A percentile compares a stretch with the other conserved stretches of the same genome.
Evolutionary conservation across 2,329 filamentous ascomycete genomes (phyloP).

Genomic region (Fusarium sp.): DNA sequence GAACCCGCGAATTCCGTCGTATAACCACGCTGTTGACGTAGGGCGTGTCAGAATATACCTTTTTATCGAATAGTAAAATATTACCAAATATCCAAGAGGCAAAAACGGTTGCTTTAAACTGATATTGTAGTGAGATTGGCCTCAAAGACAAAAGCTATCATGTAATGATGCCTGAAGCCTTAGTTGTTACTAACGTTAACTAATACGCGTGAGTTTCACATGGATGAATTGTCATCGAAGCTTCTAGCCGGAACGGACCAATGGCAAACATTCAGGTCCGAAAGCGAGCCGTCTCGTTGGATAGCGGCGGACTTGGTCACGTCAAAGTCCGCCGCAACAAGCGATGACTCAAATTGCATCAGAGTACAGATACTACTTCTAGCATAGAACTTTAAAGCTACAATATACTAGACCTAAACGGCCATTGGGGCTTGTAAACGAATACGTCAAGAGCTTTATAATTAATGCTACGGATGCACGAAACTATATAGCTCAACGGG

Average conservation of each 20-base stretch:
- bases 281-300: slow-evolving; percentile 16
- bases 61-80: too few relatives aligned
- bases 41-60: too few relatives aligned
- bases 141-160: slow-evolving; percentile 6
- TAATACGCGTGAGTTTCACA: slow-evolving; percentile 11
- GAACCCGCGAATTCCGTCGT: slow-evolving; percentile 16
- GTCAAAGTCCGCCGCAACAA: slow-evolving; percentile 29
- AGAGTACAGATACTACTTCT: neutral
- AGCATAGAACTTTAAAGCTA: neutral
- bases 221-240: slow-evolving; percentile 17
- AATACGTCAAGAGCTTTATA: neutral
- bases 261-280: slow-evolving; percentile 22
- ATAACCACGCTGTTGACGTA: too few relatives aligned
- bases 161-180: neutral
- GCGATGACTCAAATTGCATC: slow-evolving; percentile 17
- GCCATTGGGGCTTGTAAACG: neutral
- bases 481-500: neutral
- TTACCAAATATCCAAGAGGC: too few relatives aligned
- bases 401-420: slow-evolving; percentile 2
- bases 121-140: neutral
- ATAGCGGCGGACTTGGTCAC: slow-evolving; percentile 35
- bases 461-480: too few relatives aligned
- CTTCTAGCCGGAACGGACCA: slow-evolving; percentile 31
- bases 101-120: neutral
- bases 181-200: neutral